Evolutionary conservation across 1,284 basidiomycete species (phyloP).

Genomic region (Boletus mariae): DNA sequence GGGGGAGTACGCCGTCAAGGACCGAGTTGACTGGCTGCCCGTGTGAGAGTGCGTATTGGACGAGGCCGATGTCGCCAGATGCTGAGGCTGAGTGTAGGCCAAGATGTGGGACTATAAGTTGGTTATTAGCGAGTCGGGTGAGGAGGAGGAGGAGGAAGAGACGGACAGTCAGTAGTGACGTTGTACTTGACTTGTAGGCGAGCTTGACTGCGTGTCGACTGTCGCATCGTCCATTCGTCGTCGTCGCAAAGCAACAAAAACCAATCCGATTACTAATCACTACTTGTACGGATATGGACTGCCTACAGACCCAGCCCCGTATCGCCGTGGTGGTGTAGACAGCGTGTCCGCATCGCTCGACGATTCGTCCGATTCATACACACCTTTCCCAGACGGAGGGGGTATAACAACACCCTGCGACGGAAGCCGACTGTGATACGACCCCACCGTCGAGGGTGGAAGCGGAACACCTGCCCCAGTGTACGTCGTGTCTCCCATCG

Average conservation of each 20-base stretch:
- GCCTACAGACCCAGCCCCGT: constrained; percentile 14
- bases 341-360: constrained; percentile 32
- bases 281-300: constrained; percentile 19
- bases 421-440: constrained; percentile 22
- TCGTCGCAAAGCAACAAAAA: constrained; percentile 3
- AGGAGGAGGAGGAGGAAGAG: neutral
- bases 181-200: constrained; percentile 58
- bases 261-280: constrained; percentile 16
- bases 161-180: constrained; percentile 74
- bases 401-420: constrained; percentile 27
- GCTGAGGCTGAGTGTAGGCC: constrained; percentile 88
- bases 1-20: constrained; percentile 85
- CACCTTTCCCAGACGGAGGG: constrained; percentile 21
- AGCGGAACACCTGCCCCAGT: constrained; percentile 27
- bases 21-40: constrained; percentile 93
- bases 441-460: constrained; percentile 25
- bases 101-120: constrained; percentile 69
- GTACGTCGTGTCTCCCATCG: constrained; percentile 14
- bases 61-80: constrained; percentile 83
- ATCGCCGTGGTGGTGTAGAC: constrained; percentile 26
- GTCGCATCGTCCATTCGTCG: constrained; percentile 11
- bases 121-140: neutral
- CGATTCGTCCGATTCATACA: constrained; percentile 19
- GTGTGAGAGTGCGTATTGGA: constrained; percentile 84
- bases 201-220: neutral